Evolutionary conservation across 257 asterid genomes (phyloP), one percentile per base, ranked within the genome.

Genomic region (Gynochthodes officinalis): DNA sequence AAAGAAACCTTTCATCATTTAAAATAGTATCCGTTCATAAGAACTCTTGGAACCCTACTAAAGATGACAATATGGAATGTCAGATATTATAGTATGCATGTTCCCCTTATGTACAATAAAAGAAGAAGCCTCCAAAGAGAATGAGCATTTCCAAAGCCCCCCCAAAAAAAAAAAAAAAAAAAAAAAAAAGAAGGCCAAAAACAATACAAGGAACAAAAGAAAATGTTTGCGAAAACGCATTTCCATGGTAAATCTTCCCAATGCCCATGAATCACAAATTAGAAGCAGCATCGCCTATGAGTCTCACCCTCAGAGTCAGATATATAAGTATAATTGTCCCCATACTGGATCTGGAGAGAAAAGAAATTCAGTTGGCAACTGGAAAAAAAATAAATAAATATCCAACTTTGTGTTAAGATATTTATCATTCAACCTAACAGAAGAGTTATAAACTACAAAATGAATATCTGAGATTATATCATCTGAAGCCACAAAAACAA

Each of bases 321-420:
- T 81, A 91, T 77, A 94, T 94, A 44, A 94, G 88, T 72, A 94
- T 77, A n/a, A 94, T 87, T 0, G 97, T 94, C 64, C 98, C 98
- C 78, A 91, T 35, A 83, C 88, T 87, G 58, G 98, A 94, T 96
- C 98, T 94, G 87, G 63, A 64, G 70, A 72, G 44, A 14, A 50
- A 48, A n/a, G 48, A 55, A 28, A 65, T 4, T n/a, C 19, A 50
- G 30, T 65, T 35, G 49, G 64, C n/a, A 59, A 48, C 35, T 6
- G 23, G 13, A 64, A 54, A n/a, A 5, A 64, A 57, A 27, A 5
- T 10, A 28, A 42, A 1, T 15, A 28, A n/a, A 27, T 14, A 55
- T 15, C 35, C 14, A 50, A 35, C 5, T 40, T 16, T 0, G 14
- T 55, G n/a, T n/a, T n/a, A 28, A 3, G 39, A n/a, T 18, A 43